phyloP scores from a whole-genome alignment of 1,139 yeast species.

The Suhomyces bolitotheri region DNA sequence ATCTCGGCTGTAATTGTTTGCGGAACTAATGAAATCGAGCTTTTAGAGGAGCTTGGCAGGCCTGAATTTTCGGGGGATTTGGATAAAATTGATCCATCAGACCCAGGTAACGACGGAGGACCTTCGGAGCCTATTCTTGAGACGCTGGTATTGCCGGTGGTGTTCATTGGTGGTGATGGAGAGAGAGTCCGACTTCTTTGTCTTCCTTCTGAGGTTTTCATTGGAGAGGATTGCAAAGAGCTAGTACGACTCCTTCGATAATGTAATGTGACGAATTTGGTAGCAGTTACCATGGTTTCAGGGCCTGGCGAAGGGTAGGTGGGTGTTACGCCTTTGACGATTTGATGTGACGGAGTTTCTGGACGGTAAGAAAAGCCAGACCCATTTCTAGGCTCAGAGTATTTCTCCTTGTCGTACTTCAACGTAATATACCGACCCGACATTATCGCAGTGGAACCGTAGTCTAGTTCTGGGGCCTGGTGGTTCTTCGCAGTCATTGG shows the following conservation, averaged over 20 bases:
- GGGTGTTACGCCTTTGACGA: background rate
- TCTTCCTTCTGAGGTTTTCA: conserved; percentile 10
- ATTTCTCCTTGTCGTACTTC: conserved; percentile 11
- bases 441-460: conserved; percentile 2
- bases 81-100: background rate
- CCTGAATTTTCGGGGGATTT: background rate
- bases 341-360: background rate
- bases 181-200: conserved; percentile 10
- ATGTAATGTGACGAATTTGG: conserved; percentile 10
- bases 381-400: background rate
- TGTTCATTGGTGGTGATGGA: conserved; percentile 7
- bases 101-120: background rate
- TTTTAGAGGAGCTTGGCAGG: too few species aligned
- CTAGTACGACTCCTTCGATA: conserved; percentile 2
- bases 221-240: conserved; percentile 6
- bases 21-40: background rate
- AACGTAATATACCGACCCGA: conserved; percentile 7
- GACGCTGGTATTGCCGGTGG: background rate
- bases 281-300: conserved; percentile 3
- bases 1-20: background rate
- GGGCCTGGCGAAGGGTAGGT: background rate
- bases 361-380: background rate
- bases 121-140: conserved; percentile 2
- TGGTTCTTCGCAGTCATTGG: conserved; percentile 10
- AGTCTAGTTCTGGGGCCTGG: too few species aligned